These are phyloP conservation scores for Clausena lansium DNA, from an alignment of 345 rosid species.

Conservation along the genomic window DNA sequence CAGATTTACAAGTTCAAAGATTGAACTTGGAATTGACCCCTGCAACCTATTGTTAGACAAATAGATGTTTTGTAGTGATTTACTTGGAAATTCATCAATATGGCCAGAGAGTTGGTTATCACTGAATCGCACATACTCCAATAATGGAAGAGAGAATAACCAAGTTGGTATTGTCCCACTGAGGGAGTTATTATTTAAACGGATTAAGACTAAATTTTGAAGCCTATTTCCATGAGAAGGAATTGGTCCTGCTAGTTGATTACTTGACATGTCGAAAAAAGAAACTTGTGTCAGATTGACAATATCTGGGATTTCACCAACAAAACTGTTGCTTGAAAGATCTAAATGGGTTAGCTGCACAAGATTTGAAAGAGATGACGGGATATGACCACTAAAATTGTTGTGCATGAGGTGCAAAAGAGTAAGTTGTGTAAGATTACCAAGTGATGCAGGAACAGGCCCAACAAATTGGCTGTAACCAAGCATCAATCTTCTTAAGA, in stretches of 20 bases:
- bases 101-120: slow-evolving; percentile 11
- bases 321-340: background rate
- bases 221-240: background rate
- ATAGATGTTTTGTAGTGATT: background rate
- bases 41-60: slow-evolving; percentile 9
- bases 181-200: background rate
- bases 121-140: background rate
- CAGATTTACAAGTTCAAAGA: background rate
- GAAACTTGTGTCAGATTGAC: background rate
- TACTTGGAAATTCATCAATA: slow-evolving; percentile 10
- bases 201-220: background rate
- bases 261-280: background rate
- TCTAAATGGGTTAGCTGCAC: background rate
- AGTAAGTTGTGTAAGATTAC: background rate
- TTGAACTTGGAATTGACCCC: slow-evolving; percentile 22
- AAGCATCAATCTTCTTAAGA: background rate
- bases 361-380: slow-evolving; percentile 10
- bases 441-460: background rate
- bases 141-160: slow-evolving; percentile 10
- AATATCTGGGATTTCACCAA: slow-evolving; percentile 21
- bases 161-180: slow-evolving; percentile 20
- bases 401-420: background rate
- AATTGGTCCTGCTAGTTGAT: background rate
- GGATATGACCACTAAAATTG: slow-evolving; percentile 21
- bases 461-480: background rate